Base-by-base conservation (phyloP, 768 basidiomycete genomes). In the Coprinellus micaceus region DNA sequence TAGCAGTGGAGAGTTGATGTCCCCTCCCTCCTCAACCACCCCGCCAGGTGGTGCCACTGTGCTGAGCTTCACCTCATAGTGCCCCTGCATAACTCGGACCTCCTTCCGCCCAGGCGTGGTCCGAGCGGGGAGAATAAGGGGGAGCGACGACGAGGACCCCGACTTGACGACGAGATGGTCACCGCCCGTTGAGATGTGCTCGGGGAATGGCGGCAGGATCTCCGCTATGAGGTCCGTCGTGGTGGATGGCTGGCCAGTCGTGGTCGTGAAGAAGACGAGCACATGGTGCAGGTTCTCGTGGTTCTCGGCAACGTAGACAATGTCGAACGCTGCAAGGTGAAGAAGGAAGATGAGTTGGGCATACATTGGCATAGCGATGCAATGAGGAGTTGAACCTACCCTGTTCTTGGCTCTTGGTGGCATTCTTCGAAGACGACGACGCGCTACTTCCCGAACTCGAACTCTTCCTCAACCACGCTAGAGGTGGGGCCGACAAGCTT, bases 271-370 rank as follows among this genome's bases (percentile, higher is more conserved):
- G 66, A 92, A 89, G 22, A 92, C 81, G 33, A 92, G 75, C 28
- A 96, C 79, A 48, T 88, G 87, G 22, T 85, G 84, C 3, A 98
- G 81, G 55, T 85, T 91, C 66, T 94, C 91, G 65, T 95, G 93
- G 64, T 91, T 82, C 69, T 97, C 95, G 24, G 82, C 81, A 30
- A 83, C 74, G 60, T 82, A 81, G 43, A 70, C 63, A 25, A 82
- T 72, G 30, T 81, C 77, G 55, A 83, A 79, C 4, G 64, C 74
- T 62, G 64, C 61, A 69, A 33, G 33, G 33, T 13, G 33, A 43
- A 36, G 43, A 47, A 5, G 33, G 15, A 52, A 24, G 6, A 30
- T 59, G 25, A 60, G 50, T 33, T 33, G 33, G 33, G 33, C 13
- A 13, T 33, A 33, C 39, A 49, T 40, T 45, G 22, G 37, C 37